Evolutionary conservation across 257 asterid genomes (phyloP), one percentile per base, ranked within the genome.

Genomic region (Cinchona pubescens): DNA sequence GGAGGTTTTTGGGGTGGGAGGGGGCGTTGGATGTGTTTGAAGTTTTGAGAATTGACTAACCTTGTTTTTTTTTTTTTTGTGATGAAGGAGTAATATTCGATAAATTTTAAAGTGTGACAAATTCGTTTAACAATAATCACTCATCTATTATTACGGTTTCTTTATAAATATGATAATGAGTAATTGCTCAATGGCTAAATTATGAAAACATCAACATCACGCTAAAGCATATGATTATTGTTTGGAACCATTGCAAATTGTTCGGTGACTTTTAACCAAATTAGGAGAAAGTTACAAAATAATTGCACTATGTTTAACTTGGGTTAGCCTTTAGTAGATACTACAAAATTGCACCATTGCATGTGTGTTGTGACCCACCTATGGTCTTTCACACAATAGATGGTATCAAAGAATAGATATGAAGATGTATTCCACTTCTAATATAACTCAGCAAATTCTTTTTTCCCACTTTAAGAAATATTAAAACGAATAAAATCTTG

Each of bases 161-260:
- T 55, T 55, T 2, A 3, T 46, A 19, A 7, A 48, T 5, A 13
- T 19, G 16, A 60, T 38, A 19, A 35, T 21, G 13, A 37, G 13
- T 11, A 13, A 14, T n/a, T 40, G 56, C 29, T 43, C 7, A 9
- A 23, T 27, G 5, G 18, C 45, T 71, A 11, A 23, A 72, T 72
- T 43, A 72, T 15, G 48, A 32, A 73, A 14, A 67, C 73, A 73
- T 61, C 74, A 25, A 51, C 63, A 75, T 55, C 79, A 53, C 46
- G n/a, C n/a, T 4, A 69, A 74, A 43, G 29, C 65, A 55, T 43
- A 71, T 71, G 8, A 14, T 78, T 67, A 71, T 75, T 35, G 62
- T 63, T 64, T 76, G 59, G 72, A 61, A 37, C 70, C 38, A 29
- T 78, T 80, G 83, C 87, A 82, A 87, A 78, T 83, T 82, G 87